A percentile compares a stretch with the other conserved stretches of the same genome.
Conservation (phyloP, 352 stramenopile genomes). For the Phytopythium aichiense region DNA sequence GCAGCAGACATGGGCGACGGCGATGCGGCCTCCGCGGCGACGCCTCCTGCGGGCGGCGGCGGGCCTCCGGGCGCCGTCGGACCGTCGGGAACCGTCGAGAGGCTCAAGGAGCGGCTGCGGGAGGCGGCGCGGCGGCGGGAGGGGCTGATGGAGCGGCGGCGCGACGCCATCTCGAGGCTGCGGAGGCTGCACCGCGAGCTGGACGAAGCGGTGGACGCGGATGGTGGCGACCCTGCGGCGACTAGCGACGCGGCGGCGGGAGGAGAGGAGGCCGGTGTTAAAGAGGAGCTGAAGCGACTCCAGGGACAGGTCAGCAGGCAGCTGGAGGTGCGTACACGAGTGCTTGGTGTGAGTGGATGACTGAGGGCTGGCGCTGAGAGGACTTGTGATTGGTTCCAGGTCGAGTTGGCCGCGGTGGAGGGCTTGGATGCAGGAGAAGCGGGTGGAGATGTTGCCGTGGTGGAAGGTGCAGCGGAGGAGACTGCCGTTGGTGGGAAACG, state of each 20-base stretch:
- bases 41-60: neutral
- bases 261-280: neutral
- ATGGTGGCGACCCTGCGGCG: neutral
- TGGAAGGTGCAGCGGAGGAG: neutral
- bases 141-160: conserved; percentile 21
- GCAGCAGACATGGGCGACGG: neutral
- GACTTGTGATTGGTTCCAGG: neutral
- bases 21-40: conserved; percentile 5
- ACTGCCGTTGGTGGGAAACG: neutral
- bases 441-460: neutral
- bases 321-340: neutral
- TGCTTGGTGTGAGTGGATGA: neutral
- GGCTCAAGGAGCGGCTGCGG: conserved; percentile 13
- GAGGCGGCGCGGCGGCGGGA: conserved; percentile 13
- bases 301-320: neutral
- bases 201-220: neutral
- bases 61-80: conserved; percentile 1
- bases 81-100: conserved; percentile 7
- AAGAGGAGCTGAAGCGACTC: neutral
- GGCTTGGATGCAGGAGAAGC: too few species aligned
- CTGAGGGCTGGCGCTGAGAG: neutral
- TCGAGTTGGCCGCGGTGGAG: neutral
- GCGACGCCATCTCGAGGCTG: conserved; percentile 19
- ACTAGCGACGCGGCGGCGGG: neutral
- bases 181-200: conserved; percentile 5